A percentile compares a stretch with the other conserved stretches of the same genome.
Conservation (phyloP, 345 rosid species). For the Triadica sebifera region DNA sequence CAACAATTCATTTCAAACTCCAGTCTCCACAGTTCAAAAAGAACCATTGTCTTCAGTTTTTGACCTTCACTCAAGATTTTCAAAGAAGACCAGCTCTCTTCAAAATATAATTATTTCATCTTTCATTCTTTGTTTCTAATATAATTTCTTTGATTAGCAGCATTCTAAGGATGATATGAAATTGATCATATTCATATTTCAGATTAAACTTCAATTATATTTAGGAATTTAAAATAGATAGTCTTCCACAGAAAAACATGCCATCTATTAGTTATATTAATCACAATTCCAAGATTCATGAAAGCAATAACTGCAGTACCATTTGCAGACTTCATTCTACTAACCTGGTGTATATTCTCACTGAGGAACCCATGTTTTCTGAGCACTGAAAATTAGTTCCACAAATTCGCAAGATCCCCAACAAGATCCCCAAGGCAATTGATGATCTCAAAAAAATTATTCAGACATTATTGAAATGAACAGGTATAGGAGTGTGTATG, state of each 20-base stretch:
- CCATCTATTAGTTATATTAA: no score
- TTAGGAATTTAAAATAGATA: background rate
- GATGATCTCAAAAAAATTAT: constrained; percentile 10
- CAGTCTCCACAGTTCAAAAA: no score
- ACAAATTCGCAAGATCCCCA: constrained; percentile 18
- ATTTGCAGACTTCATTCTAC: constrained; percentile 21
- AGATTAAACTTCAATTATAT: background rate
- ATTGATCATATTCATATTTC: background rate
- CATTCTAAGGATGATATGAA: background rate
- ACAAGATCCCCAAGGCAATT: no score
- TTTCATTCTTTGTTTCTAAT: background rate
- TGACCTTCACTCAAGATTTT: no score
- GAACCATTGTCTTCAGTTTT: no score
- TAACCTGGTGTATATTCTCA: constrained; percentile 27
- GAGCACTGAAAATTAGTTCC: constrained; percentile 20
- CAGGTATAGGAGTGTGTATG: background rate
- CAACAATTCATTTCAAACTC: no score
- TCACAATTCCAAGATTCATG: background rate
- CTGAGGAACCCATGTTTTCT: constrained; percentile 1
- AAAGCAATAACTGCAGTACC: background rate
- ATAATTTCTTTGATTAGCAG: background rate
- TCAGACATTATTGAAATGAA: constrained; percentile 2
- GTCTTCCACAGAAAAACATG: background rate
- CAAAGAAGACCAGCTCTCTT: no score
- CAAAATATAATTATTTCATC: no score